Evolutionary conservation across 2,329 filamentous ascomycete species (phyloP).

Genomic region (Neonectria magnoliae): DNA sequence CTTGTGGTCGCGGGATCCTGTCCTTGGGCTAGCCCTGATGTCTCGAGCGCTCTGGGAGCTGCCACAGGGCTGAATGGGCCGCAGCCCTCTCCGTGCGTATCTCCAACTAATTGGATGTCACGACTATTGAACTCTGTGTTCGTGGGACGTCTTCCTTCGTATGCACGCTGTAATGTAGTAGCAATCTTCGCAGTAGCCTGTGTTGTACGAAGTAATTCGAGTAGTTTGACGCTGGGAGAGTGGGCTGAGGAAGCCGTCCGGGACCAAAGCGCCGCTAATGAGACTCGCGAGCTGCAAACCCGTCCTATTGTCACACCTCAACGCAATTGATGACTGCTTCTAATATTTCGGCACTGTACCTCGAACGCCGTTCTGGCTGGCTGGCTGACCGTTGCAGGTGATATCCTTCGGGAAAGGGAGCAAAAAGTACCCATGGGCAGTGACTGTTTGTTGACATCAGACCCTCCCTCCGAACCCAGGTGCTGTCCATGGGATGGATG

Average conservation of each 20-base stretch:
- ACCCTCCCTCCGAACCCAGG: background rate
- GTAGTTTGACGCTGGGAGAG: background rate
- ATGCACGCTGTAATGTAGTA: too few species aligned
- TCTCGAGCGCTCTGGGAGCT: background rate
- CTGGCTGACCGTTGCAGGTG: background rate
- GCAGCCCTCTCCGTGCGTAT: slow-evolving; percentile 4
- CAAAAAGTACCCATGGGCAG: background rate
- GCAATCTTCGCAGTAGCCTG: background rate
- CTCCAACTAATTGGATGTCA: slow-evolving; percentile 4
- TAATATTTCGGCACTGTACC: background rate
- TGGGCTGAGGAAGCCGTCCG: background rate
- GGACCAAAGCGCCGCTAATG: background rate
- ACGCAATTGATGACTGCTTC: background rate
- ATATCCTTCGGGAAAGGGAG: background rate
- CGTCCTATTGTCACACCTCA: background rate
- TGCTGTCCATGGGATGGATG: slow-evolving; percentile 10
- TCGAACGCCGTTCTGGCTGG: background rate
- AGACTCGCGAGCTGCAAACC: background rate
- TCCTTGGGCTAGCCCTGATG: background rate
- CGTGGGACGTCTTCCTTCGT: background rate
- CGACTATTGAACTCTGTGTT: slow-evolving; percentile 11
- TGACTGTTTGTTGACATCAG: slow-evolving; percentile 5
- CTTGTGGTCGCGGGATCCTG: slow-evolving; percentile 9
- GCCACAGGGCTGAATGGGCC: slow-evolving; percentile 41
- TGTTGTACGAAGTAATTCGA: background rate